Percentiles rank a stretch among this genome's conserved stretches.
These are phyloP conservation scores for Pseudogymnoascus sp. DNA, from an alignment of 2,329 filamentous ascomycete genomes.

Conservation along the genomic window DNA sequence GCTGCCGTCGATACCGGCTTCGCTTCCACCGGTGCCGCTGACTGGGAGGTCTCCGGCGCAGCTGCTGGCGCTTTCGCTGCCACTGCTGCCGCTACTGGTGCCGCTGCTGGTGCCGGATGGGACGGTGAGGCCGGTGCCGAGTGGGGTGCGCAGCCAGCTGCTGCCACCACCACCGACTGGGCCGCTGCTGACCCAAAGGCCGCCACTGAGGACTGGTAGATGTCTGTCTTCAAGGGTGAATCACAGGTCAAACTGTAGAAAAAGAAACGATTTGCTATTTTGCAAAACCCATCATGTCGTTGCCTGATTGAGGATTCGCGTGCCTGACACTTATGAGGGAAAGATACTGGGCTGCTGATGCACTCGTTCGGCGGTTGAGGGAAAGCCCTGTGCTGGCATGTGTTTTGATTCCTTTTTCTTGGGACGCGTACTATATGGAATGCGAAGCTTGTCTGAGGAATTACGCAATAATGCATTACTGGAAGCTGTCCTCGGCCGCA, in stretches of 20 bases:
- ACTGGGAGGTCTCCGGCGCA: slow-evolving; percentile 72
- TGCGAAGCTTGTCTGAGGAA: slow-evolving; percentile 7
- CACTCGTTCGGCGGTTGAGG: slow-evolving; percentile 51
- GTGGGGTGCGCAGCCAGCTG: slow-evolving; percentile 41
- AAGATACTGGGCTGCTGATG: slow-evolving; percentile 74
- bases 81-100: slow-evolving; percentile 47
- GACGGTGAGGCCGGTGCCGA: slow-evolving; percentile 47
- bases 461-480: slow-evolving; percentile 9
- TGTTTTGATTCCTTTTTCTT: slow-evolving; percentile 5
- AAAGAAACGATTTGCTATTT: slow-evolving; percentile 19
- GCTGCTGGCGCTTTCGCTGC: slow-evolving; percentile 56
- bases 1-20: slow-evolving; percentile 74
- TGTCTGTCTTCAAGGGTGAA: slow-evolving; percentile 10
- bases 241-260: slow-evolving; percentile 14
- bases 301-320: slow-evolving; percentile 38
- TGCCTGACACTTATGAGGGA: slow-evolving; percentile 94
- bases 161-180: slow-evolving; percentile 39
- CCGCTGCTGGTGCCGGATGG: slow-evolving; percentile 56
- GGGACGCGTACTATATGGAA: slow-evolving; percentile 11
- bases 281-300: slow-evolving; percentile 14
- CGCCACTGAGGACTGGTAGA: slow-evolving; percentile 29
- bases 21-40: slow-evolving; percentile 48
- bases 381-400: slow-evolving; percentile 87
- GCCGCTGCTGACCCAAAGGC: slow-evolving; percentile 45
- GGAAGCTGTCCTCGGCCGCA: slow-evolving; percentile 9